phyloP scores from a whole-genome alignment of 73 alveolate genomes.

The Stentor coeruleus region DNA sequence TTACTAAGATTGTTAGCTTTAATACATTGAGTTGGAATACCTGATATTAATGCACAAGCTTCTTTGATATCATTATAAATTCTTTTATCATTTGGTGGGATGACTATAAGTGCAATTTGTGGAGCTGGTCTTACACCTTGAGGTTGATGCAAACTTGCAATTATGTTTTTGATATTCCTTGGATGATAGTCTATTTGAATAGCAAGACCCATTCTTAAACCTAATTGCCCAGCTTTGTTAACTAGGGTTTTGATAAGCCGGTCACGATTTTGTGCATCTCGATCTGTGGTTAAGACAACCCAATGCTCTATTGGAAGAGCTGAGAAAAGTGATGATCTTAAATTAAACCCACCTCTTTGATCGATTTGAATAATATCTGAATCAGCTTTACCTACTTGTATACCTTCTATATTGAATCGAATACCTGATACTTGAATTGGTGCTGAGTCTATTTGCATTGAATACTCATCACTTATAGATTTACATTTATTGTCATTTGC shows the following conservation, averaged over 20 bases:
- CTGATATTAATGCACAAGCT: constrained; percentile 8
- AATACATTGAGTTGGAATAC: constrained; percentile 83
- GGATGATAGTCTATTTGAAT: background rate
- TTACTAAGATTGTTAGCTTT: constrained; percentile 62
- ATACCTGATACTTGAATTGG: constrained; percentile 34
- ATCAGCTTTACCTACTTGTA: constrained; percentile 3
- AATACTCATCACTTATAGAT: constrained; percentile 36
- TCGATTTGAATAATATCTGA: background rate
- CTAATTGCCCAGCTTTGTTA: constrained; percentile 20
- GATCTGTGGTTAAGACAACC: background rate
- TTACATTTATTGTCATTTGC: constrained; percentile 36
- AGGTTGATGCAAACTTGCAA: background rate
- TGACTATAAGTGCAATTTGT: background rate
- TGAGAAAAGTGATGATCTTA: background rate
- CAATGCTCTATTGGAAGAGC: background rate
- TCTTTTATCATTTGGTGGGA: background rate
- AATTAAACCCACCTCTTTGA: background rate
- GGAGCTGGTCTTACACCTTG: background rate
- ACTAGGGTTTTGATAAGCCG: background rate
- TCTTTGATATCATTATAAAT: background rate
- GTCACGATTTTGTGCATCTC: constrained; percentile 5
- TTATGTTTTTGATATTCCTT: background rate
- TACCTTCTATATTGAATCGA: constrained; percentile 16
- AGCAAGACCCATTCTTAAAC: background rate
- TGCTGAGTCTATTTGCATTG: constrained; percentile 43